phyloP scores from a whole-genome alignment of 169 alveolate genomes.

The Cryptosporidium meleagridis region DNA sequence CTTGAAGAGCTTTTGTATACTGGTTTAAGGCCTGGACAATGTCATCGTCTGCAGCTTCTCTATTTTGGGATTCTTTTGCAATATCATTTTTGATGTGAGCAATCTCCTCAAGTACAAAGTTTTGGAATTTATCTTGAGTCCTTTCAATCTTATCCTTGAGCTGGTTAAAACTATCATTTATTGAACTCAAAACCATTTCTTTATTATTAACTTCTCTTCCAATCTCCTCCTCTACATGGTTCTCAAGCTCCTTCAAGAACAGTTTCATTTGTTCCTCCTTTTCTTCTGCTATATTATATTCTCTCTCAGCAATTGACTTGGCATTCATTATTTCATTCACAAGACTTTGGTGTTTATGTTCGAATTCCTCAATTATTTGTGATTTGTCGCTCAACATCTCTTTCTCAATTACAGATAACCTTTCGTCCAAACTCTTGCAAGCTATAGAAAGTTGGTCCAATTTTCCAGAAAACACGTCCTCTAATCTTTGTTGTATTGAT shows the following conservation, averaged over 20 bases:
- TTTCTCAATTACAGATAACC: constrained; percentile 42
- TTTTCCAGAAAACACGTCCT: constrained; percentile 55
- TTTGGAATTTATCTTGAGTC: constrained; percentile 79
- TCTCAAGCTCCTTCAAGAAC: constrained; percentile 54
- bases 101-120: constrained; percentile 83
- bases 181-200: constrained; percentile 15
- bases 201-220: constrained; percentile 29
- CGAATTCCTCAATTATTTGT: constrained; percentile 56
- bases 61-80: constrained; percentile 85
- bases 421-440: constrained; percentile 64
- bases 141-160: constrained; percentile 62
- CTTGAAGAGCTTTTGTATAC: constrained; percentile 87
- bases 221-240: constrained; percentile 57
- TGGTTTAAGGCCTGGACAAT: constrained; percentile 91
- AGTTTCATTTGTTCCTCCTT: constrained; percentile 62
- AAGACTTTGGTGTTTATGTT: constrained; percentile 43
- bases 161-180: constrained; percentile 20
- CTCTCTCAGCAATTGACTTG: constrained; percentile 68
- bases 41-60: constrained; percentile 92
- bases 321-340: constrained; percentile 67
- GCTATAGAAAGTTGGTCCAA: constrained; percentile 73
- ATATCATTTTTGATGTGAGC: constrained; percentile 84
- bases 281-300: constrained; percentile 67
- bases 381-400: constrained; percentile 50
- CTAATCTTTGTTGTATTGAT: constrained; percentile 33